phyloP scores from a whole-genome alignment of 2,329 filamentous ascomycete species.

The Monosporascus ibericus region DNA sequence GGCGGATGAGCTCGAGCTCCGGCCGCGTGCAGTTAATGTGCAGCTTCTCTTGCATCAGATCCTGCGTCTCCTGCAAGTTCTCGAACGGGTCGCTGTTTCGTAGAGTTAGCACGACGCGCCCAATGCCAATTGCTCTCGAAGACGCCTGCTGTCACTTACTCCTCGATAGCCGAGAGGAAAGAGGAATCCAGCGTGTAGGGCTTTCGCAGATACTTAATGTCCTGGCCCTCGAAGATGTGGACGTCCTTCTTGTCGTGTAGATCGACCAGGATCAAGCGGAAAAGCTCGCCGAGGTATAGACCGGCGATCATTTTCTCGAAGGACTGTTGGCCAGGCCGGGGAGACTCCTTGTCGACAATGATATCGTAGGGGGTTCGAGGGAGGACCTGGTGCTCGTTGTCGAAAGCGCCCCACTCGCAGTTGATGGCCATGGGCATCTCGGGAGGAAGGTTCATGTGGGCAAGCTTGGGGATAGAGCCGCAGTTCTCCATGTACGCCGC shows the following conservation, averaged over 20 bases:
- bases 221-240: constrained; percentile 77
- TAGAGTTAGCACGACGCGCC: constrained; percentile 12
- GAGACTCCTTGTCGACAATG: constrained; percentile 84
- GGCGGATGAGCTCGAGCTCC: constrained; percentile 84
- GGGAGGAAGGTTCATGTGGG: constrained; percentile 79
- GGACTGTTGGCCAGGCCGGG: constrained; percentile 85
- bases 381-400: constrained; percentile 85
- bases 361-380: constrained; percentile 81
- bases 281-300: constrained; percentile 89
- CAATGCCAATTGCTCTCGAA: too few relatives aligned
- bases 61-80: constrained; percentile 83
- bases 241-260: constrained; percentile 71
- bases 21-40: constrained; percentile 63
- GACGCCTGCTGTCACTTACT: constrained; percentile 43
- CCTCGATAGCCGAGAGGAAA: constrained; percentile 88
- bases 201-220: constrained; percentile 73
- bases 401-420: constrained; percentile 96
- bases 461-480: constrained; percentile 88
- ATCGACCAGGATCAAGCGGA: constrained; percentile 80
- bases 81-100: constrained; percentile 74
- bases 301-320: constrained; percentile 99
- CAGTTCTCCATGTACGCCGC: constrained; percentile 96
- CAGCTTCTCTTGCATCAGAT: constrained; percentile 74
- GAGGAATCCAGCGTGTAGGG: constrained; percentile 88
- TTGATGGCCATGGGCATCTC: constrained; percentile 91